Percentiles rank a stretch among this genome's conserved stretches.
Conservation (phyloP, 495 filamentous ascomycete species). For the Neurospora sp. region DNA sequence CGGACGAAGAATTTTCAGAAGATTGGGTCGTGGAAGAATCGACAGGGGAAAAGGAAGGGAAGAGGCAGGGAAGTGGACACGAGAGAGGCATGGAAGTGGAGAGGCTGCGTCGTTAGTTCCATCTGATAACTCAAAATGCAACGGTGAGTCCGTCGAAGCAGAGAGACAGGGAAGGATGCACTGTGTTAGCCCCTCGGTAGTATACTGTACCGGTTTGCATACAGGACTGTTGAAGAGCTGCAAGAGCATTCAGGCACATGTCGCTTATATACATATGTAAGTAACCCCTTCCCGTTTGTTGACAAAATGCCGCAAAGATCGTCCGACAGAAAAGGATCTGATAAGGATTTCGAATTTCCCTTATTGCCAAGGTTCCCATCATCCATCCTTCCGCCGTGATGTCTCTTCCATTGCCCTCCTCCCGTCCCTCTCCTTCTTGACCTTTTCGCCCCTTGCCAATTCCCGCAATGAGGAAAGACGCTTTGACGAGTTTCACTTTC, state of each 20-base stretch:
- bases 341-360: conserved; percentile 31
- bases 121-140: conserved; percentile 27
- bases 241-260: background rate
- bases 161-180: background rate
- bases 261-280: background rate
- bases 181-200: background rate
- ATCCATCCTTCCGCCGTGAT: background rate
- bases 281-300: background rate
- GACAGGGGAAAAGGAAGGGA: background rate
- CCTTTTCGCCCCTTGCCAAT: background rate
- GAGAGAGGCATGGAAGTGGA: background rate
- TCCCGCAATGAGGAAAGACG: background rate
- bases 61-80: background rate
- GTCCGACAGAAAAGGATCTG: conserved; percentile 20
- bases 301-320: conserved; percentile 20
- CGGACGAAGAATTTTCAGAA: background rate
- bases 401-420: background rate
- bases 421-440: background rate
- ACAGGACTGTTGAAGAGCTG: background rate
- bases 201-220: background rate
- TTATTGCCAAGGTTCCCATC: conserved; percentile 10
- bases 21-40: background rate
- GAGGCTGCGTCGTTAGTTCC: conserved; percentile 2
- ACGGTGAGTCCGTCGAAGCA: background rate
- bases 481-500: background rate